phyloP scores from a whole-genome alignment of 176 grass and related monocot species.

The Otatea glauca region DNA sequence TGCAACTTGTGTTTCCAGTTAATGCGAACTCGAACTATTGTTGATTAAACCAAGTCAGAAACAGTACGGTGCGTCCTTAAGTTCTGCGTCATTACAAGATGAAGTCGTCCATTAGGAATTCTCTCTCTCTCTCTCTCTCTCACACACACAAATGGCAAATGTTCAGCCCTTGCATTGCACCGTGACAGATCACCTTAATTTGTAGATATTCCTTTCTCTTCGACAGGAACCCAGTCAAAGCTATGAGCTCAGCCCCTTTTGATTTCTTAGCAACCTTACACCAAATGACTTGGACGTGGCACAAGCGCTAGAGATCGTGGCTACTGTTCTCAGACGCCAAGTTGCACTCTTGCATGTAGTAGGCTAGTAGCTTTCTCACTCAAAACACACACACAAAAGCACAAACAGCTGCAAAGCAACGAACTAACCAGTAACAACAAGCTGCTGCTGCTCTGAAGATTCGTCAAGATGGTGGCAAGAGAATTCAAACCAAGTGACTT shows the following conservation, averaged over 20 bases:
- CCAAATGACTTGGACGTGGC: slow-evolving; percentile 15
- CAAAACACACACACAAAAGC: not conserved
- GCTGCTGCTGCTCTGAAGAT: slow-evolving; percentile 29
- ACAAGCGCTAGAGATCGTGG: not conserved
- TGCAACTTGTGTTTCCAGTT: not conserved
- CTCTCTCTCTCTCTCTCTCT: not conserved
- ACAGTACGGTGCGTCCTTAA: not conserved
- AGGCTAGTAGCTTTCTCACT: not conserved
- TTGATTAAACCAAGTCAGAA: not conserved
- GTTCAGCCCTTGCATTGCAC: not conserved
- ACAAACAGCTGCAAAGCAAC: not conserved
- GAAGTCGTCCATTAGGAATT: not conserved
- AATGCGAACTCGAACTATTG: not conserved
- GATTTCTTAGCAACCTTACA: slow-evolving; percentile 32
- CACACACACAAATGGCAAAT: not conserved
- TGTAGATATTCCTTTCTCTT: not conserved
- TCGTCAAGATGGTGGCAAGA: slow-evolving; percentile 33
- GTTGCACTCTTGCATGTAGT: not conserved
- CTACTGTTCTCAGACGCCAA: not conserved
- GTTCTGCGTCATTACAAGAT: not conserved
- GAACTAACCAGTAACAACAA: not conserved
- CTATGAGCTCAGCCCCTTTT: slow-evolving; percentile 31
- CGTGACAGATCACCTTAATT: not conserved
- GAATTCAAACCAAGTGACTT: slow-evolving; percentile 65
- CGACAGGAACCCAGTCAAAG: slow-evolving; percentile 32